These are phyloP conservation scores for Ustilago xerochloae DNA, from an alignment of 1,284 basidiomycete genomes.

Conservation along the genomic window DNA sequence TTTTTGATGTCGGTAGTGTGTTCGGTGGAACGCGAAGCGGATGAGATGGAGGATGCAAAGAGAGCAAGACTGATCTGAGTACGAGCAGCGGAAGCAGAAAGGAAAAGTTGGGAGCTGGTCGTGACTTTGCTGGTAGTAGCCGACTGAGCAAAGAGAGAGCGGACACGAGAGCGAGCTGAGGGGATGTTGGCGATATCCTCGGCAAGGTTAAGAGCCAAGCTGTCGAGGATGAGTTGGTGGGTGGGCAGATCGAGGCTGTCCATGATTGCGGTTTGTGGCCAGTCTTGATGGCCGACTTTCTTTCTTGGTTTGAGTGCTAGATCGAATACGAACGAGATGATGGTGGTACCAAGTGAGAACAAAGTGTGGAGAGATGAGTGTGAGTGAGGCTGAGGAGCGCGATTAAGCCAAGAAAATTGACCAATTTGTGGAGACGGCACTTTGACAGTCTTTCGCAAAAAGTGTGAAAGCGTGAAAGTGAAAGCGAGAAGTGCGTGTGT, in stretches of 20 bases:
- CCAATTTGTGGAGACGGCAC: no score
- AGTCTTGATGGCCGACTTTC: background rate
- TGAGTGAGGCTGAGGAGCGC: no score
- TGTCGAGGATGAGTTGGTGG: slow-evolving; percentile 81
- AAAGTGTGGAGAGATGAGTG: background rate
- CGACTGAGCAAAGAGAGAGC: slow-evolving; percentile 33
- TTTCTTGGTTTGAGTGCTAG: background rate
- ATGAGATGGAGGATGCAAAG: slow-evolving; percentile 63
- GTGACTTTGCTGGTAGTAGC: slow-evolving; percentile 50
- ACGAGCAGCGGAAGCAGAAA: slow-evolving; percentile 53
- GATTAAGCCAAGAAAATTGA: no score
- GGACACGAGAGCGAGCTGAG: slow-evolving; percentile 37
- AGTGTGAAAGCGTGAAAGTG: slow-evolving; percentile 1
- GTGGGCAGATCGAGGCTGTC: slow-evolving; percentile 74
- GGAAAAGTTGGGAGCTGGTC: slow-evolving; percentile 28
- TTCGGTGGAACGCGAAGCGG: slow-evolving; percentile 50
- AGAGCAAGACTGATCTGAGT: slow-evolving; percentile 63
- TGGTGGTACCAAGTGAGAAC: background rate
- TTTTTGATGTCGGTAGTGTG: slow-evolving; percentile 51
- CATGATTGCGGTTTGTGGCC: no score
- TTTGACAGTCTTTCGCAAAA: background rate
- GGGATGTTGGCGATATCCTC: slow-evolving; percentile 53
- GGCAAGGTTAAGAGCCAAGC: slow-evolving; percentile 78
- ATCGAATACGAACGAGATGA: background rate
- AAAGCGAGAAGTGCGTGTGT: no score